A percentile compares a stretch with the other conserved stretches of the same genome.
Conservation (phyloP, 1,284 basidiomycete species). For the Irpex sp. region DNA sequence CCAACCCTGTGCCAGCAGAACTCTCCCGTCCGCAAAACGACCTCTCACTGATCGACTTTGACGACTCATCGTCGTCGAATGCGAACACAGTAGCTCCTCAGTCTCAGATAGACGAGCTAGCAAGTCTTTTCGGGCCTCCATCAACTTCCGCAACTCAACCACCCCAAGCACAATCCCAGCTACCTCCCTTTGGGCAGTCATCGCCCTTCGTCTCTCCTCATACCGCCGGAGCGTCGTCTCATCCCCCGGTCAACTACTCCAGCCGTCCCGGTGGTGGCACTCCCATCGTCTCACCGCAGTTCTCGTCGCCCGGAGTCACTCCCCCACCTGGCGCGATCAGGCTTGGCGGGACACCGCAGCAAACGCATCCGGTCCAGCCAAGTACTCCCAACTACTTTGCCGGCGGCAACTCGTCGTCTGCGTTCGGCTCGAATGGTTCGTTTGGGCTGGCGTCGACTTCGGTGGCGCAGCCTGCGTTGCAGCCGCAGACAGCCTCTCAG, state of each 20-base stretch:
- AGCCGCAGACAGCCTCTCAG: constrained; percentile 10
- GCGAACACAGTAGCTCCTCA: constrained; percentile 12
- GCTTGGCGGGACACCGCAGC: constrained; percentile 17
- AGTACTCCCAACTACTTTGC: not conserved
- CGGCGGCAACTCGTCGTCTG: not conserved
- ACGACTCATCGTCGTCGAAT: constrained; percentile 40
- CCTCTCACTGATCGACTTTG: constrained; percentile 70
- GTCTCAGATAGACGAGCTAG: constrained; percentile 48
- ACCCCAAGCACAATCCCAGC: constrained; percentile 27
- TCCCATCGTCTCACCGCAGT: constrained; percentile 5
- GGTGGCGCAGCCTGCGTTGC: not conserved
- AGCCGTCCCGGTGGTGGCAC: not conserved
- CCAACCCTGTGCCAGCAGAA: constrained; percentile 63
- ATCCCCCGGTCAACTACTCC: constrained; percentile 2
- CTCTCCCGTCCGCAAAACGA: constrained; percentile 33
- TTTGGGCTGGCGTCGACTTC: not conserved
- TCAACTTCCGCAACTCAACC: constrained; percentile 12
- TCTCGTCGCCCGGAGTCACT: not conserved
- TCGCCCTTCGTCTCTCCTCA: constrained; percentile 2
- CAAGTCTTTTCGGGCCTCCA: constrained; percentile 35
- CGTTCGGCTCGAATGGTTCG: constrained; percentile 2
- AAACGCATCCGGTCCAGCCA: not conserved
- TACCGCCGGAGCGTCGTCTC: not conserved
- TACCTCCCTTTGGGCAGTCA: constrained; percentile 4
- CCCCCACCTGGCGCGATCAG: not conserved